These are phyloP conservation scores for Lichina pygmaea DNA, from an alignment of 495 filamentous ascomycete species.

Conservation along the genomic window DNA sequence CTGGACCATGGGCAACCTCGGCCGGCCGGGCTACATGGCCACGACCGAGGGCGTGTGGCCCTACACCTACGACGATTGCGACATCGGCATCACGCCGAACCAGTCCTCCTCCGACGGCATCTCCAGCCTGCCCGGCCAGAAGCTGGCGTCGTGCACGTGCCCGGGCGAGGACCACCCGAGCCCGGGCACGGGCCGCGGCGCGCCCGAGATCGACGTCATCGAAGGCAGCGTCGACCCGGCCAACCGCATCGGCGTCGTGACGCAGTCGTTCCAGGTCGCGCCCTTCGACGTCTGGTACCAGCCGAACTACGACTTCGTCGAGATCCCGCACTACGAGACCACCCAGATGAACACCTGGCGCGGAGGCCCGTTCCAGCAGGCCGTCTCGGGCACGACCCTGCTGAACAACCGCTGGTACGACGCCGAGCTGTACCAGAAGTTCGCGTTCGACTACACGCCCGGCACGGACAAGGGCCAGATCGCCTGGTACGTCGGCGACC, in stretches of 20 bases:
- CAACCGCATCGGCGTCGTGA: slow-evolving; percentile 4
- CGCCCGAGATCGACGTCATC: slow-evolving; percentile 12
- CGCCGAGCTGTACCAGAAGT: slow-evolving; percentile 10
- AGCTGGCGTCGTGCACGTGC: slow-evolving; percentile 11
- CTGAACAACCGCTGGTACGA: slow-evolving; percentile 13
- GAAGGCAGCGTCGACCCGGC: slow-evolving; percentile 8
- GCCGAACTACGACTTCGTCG: slow-evolving; percentile 8
- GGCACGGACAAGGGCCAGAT: slow-evolving; percentile 7
- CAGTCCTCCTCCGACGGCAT: slow-evolving; percentile 10
- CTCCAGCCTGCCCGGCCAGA: slow-evolving; percentile 8
- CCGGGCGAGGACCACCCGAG: slow-evolving; percentile 10
- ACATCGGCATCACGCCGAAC: slow-evolving; percentile 11
- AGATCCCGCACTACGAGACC: slow-evolving; percentile 6
- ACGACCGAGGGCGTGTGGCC: slow-evolving; percentile 13
- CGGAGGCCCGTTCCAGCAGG: slow-evolving; percentile 11
- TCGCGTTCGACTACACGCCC: slow-evolving; percentile 11
- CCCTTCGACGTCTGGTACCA: slow-evolving; percentile 10
- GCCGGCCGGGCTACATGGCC: slow-evolving; percentile 11
- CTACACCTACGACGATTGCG: slow-evolving; percentile 11
- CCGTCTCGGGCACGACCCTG: slow-evolving; percentile 8
- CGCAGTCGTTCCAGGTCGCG: slow-evolving; percentile 11
- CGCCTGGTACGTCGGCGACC: slow-evolving; percentile 10
- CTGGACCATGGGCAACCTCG: slow-evolving; percentile 15
- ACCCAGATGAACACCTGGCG: slow-evolving; percentile 8
- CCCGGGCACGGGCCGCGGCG: slow-evolving; percentile 9